Conservation (phyloP, 192 early-diverging fungal species). For the Backusella tuberculispora region DNA sequence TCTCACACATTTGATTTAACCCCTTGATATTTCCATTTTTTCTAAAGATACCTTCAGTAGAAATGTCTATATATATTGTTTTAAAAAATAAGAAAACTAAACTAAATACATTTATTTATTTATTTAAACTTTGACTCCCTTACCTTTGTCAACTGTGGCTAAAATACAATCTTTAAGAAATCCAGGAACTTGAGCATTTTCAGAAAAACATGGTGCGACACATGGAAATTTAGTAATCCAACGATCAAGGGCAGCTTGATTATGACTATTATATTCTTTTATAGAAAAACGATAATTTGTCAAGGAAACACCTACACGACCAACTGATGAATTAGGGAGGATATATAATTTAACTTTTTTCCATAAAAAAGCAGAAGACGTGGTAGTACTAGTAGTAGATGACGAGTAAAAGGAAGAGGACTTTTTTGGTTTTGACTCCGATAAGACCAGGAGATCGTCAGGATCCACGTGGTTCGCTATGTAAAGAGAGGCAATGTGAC, state of each 20-base stretch:
- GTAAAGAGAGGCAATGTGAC: slow-evolving; percentile 21
- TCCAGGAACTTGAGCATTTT: neutral
- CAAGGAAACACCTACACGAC: too few species aligned
- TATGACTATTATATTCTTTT: neutral
- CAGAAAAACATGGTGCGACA: slow-evolving; percentile 1
- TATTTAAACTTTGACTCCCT: neutral
- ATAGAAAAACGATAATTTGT: too few species aligned
- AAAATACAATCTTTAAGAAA: slow-evolving; percentile 21
- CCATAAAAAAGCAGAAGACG: slow-evolving; percentile 3
- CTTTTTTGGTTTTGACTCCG: neutral
- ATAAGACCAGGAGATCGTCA: neutral
- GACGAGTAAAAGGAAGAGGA: neutral
- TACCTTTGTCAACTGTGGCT: slow-evolving; percentile 18
- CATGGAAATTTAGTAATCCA: slow-evolving; percentile 6
- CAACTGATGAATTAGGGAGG: neutral
- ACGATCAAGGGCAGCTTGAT: neutral
- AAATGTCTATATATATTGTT: slow-evolving; percentile 40
- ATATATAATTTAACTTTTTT: slow-evolving; percentile 21
- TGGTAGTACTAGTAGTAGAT: neutral
- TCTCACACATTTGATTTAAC: slow-evolving; percentile 23
- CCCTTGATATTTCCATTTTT: slow-evolving; percentile 37
- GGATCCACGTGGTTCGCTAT: neutral
- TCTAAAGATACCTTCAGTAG: slow-evolving; percentile 31
- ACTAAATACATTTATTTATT: neutral
- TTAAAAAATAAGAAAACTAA: neutral